phyloP scores from a whole-genome alignment of 345 rosid species.

The Nephelium lappaceum region DNA sequence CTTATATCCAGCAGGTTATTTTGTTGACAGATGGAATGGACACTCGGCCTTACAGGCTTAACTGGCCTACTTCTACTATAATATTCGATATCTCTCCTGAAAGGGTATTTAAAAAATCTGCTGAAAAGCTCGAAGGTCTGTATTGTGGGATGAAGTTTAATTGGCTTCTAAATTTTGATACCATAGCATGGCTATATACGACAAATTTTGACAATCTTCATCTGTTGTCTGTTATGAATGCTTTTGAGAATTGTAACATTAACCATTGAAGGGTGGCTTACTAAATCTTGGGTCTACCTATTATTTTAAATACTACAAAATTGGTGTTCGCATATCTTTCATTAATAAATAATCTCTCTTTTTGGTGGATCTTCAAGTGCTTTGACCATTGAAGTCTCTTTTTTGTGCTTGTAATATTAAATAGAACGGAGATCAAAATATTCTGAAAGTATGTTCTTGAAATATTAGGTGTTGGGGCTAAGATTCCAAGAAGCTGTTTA shows the following conservation, averaged over 20 bases:
- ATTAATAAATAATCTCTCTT: background rate
- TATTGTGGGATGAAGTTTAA: constrained; percentile 17
- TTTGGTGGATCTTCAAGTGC: background rate
- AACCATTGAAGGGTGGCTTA: background rate
- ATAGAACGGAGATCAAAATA: constrained; percentile 13
- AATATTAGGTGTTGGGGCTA: constrained; percentile 80
- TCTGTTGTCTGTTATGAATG: background rate
- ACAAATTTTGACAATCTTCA: background rate
- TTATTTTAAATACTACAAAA: background rate
- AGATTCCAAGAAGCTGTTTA: constrained; percentile 69
- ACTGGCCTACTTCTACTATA: constrained; percentile 83
- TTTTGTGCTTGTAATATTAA: background rate
- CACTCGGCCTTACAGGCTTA: constrained; percentile 89
- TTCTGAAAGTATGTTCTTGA: constrained; percentile 28
- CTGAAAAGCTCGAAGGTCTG: constrained; percentile 70
- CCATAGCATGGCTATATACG: background rate
- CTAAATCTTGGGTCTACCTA: background rate
- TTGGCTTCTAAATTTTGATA: background rate
- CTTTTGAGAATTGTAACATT: background rate
- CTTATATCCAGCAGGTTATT: constrained; percentile 65
- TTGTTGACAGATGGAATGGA: constrained; percentile 92
- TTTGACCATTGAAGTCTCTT: constrained; percentile 9
- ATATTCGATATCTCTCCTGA: constrained; percentile 80
- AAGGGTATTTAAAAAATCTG: constrained; percentile 54
- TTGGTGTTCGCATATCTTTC: background rate